Percentiles rank a stretch among this genome's conserved stretches.
phyloP scores from a whole-genome alignment of 345 rosid genomes.

The Carallia pectinifolia region DNA sequence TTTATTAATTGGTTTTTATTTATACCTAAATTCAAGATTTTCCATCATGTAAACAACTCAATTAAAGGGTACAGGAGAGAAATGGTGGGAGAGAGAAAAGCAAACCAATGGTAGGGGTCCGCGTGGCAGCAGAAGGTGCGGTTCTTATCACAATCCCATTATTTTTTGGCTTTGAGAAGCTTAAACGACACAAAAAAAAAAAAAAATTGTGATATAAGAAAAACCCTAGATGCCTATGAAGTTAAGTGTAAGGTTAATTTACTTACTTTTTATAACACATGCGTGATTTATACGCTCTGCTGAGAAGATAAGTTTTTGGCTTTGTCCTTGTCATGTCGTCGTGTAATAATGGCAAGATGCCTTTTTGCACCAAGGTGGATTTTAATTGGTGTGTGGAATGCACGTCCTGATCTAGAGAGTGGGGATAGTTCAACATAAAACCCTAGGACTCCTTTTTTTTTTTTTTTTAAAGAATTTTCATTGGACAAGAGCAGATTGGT shows the following conservation, averaged over 20 bases:
- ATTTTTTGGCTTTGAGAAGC: slow-evolving; percentile 12
- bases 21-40: too few relatives aligned
- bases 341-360: slow-evolving; percentile 22
- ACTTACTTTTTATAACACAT: background rate
- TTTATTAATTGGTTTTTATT: too few relatives aligned
- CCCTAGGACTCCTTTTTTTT: slow-evolving; percentile 28
- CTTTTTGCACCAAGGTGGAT: slow-evolving; percentile 21
- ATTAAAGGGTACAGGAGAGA: slow-evolving; percentile 8
- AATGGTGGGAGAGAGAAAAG: slow-evolving; percentile 20
- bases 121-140: slow-evolving; percentile 49
- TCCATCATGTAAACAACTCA: background rate
- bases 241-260: slow-evolving; percentile 13
- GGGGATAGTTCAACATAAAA: slow-evolving; percentile 18
- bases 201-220: background rate
- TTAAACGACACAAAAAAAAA: slow-evolving; percentile 26
- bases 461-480: background rate
- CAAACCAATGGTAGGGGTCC: slow-evolving; percentile 19
- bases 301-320: background rate
- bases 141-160: slow-evolving; percentile 66
- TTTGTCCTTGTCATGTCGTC: slow-evolving; percentile 18
- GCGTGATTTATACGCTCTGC: slow-evolving; percentile 41
- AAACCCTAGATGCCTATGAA: slow-evolving; percentile 43
- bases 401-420: background rate
- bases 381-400: slow-evolving; percentile 23
- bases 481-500: too few relatives aligned